Evolutionary conservation across 441 rosid genomes (phyloP).

Genomic region (Corymbia calophylla): DNA sequence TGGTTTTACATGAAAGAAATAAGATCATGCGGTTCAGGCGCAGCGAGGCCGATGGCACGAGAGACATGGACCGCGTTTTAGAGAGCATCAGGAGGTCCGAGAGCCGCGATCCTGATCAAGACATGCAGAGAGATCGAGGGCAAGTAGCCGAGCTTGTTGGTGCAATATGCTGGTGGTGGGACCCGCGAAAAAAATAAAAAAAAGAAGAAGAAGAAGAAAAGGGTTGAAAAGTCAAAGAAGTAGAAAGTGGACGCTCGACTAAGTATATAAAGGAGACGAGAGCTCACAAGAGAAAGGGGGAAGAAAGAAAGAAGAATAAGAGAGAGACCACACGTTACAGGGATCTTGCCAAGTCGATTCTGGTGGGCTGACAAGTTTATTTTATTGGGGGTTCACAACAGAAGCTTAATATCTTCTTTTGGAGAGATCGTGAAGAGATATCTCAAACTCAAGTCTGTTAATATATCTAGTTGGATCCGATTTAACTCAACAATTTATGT

Average conservation of each 20-base stretch:
- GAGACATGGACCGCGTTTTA: not conserved
- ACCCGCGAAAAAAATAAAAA: not conserved
- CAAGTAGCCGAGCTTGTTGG: not conserved
- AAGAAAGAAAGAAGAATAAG: not conserved
- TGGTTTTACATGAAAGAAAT: not conserved
- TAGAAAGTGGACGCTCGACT: not conserved
- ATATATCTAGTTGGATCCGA: too few species aligned
- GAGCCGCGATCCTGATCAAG: constrained; percentile 6
- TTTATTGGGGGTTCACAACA: too few species aligned
- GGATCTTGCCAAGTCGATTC: not conserved
- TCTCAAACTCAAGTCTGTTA: too few species aligned
- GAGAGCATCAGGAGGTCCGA: constrained; percentile 1
- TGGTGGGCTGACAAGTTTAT: too few species aligned
- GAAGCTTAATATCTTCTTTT: too few species aligned
- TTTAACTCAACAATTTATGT: too few species aligned
- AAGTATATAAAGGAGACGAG: too few species aligned
- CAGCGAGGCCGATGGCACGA: not conserved
- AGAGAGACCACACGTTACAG: not conserved
- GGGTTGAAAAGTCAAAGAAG: not conserved
- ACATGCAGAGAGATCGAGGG: constrained; percentile 19
- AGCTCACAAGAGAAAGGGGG: too few species aligned
- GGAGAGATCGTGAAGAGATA: too few species aligned
- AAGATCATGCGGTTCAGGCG: not conserved
- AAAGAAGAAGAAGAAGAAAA: too few species aligned
- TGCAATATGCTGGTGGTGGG: not conserved